Conservation (phyloP, 495 filamentous ascomycete genomes). For the Parathielavia appendiculata region DNA sequence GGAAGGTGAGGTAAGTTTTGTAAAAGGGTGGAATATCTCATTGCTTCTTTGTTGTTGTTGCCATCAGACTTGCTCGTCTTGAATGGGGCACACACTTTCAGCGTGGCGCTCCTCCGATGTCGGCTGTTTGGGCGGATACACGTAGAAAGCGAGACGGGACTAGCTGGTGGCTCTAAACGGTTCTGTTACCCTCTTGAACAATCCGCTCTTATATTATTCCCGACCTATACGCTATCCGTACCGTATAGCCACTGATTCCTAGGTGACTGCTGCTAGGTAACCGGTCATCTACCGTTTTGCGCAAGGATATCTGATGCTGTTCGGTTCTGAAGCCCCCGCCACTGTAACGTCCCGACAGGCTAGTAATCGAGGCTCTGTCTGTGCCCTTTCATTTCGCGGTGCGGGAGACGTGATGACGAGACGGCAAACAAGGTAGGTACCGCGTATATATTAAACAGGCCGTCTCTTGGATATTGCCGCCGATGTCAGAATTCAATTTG, state of each 20-base stretch:
- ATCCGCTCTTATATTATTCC: not conserved
- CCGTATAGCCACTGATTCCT: not conserved
- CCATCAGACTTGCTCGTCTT: too few relatives aligned
- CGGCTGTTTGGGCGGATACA: not conserved
- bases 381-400: constrained; percentile 8
- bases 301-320: too few relatives aligned
- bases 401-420: not conserved
- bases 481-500: not conserved
- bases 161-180: not conserved
- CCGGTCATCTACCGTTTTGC: too few relatives aligned
- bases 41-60: not conserved
- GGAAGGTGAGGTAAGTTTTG: not conserved
- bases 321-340: not conserved
- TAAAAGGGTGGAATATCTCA: not conserved
- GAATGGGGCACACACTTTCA: too few relatives aligned
- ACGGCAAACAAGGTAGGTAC: not conserved
- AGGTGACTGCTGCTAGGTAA: too few relatives aligned
- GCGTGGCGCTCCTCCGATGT: not conserved
- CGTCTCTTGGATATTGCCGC: constrained; percentile 2
- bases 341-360: constrained; percentile 1
- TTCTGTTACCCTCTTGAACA: constrained; percentile 2
- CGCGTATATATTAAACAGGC: not conserved
- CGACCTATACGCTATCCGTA: too few relatives aligned
- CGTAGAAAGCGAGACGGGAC: not conserved
- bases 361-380: constrained; percentile 1